phyloP scores from a whole-genome alignment of 805 yeast species.

The Starmerella khaoyaiensis region DNA sequence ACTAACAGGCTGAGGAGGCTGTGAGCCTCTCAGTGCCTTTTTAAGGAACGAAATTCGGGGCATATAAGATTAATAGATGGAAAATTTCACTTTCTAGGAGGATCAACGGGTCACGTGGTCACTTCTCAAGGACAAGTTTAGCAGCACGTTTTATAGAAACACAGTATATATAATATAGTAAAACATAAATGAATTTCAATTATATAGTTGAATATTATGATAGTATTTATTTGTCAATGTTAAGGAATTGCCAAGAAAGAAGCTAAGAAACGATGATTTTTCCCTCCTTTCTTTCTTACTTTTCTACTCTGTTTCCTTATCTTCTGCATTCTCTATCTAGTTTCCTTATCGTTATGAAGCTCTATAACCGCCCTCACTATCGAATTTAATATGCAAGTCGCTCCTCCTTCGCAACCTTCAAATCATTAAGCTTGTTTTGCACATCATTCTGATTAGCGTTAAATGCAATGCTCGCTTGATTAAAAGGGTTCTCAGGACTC shows the following conservation, averaged over 20 bases:
- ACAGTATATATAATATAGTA: not conserved
- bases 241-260: not conserved
- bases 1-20: conserved; percentile 22
- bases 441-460: conserved; percentile 50
- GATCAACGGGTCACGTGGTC: no score
- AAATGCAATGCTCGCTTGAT: conserved; percentile 52
- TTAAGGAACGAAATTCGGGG: conserved; percentile 19
- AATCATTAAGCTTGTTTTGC: conserved; percentile 34
- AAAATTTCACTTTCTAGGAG: not conserved
- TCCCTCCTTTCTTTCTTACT: no score
- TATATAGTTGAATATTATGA: no score
- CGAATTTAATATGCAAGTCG: conserved; percentile 20
- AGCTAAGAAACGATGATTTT: no score
- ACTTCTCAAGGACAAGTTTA: no score
- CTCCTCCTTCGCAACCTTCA: conserved; percentile 39
- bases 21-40: conserved; percentile 18
- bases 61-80: conserved; percentile 7
- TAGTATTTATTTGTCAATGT: no score
- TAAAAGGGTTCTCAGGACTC: conserved; percentile 71
- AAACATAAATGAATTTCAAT: no score
- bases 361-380: no score
- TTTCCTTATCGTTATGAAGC: no score
- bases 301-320: no score
- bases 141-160: no score
- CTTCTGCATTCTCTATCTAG: no score